Evolutionary conservation across 306 rosid species (phyloP).

Genomic region (Hylodesmum podocarpum): DNA sequence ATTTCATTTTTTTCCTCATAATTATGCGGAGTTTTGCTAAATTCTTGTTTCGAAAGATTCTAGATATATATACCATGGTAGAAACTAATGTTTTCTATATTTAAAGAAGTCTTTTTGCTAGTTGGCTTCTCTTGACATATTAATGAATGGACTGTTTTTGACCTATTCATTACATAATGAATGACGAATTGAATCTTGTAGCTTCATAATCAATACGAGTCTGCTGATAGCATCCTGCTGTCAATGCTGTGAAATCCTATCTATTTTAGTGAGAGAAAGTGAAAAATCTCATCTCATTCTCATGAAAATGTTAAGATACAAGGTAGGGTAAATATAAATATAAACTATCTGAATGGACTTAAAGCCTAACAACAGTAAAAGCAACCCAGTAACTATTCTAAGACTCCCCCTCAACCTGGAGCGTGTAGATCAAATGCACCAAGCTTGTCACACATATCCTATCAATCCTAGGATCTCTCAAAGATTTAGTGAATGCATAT

Average conservation of each 20-base stretch:
- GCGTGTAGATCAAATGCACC: too few species aligned
- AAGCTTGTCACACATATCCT: too few species aligned
- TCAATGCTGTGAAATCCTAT: slow-evolving; percentile 21
- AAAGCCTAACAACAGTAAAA: too few species aligned
- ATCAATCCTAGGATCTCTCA: too few species aligned
- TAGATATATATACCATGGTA: slow-evolving; percentile 14
- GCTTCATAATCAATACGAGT: slow-evolving; percentile 14
- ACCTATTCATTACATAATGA: slow-evolving; percentile 6
- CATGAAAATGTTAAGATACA: too few species aligned
- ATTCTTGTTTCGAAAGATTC: not conserved
- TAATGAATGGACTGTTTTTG: slow-evolving; percentile 10
- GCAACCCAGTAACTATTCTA: too few species aligned
- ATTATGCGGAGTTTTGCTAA: not conserved
- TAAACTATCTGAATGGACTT: too few species aligned
- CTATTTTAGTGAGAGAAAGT: too few species aligned
- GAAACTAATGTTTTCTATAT: not conserved
- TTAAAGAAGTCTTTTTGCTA: not conserved
- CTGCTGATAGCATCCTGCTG: slow-evolving; percentile 17
- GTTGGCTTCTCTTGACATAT: not conserved
- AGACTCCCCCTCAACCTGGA: too few species aligned
- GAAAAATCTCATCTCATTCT: too few species aligned
- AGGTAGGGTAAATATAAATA: too few species aligned
- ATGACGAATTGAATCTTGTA: slow-evolving; percentile 13
- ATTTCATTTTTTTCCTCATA: slow-evolving; percentile 23
- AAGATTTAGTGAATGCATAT: too few species aligned